phyloP scores from a whole-genome alignment of 1,139 yeast species.

The Meyerozyma athensensis region DNA sequence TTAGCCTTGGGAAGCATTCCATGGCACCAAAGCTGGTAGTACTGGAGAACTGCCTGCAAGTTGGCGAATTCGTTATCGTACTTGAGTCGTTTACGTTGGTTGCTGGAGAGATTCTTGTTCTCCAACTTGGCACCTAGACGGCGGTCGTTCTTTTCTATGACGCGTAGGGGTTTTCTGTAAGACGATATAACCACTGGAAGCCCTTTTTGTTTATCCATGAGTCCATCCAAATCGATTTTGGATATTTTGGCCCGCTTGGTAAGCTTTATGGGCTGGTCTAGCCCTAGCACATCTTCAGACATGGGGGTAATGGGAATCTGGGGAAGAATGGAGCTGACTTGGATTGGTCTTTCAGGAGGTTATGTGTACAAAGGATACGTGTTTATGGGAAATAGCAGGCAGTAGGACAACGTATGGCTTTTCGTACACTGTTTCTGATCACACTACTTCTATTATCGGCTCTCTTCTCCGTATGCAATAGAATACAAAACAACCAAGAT shows the following conservation, averaged over 20 bases:
- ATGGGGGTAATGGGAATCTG: neutral
- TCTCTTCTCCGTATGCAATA: too few relatives aligned
- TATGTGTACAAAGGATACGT: too few relatives aligned
- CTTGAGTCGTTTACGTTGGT: slow-evolving; percentile 17
- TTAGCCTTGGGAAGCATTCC: slow-evolving; percentile 73
- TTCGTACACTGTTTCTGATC: too few relatives aligned
- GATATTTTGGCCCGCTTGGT: slow-evolving; percentile 31
- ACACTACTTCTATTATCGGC: too few relatives aligned
- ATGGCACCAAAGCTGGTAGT: slow-evolving; percentile 86
- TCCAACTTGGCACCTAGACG: slow-evolving; percentile 17
- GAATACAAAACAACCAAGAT: too few relatives aligned
- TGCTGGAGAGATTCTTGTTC: slow-evolving; percentile 5
- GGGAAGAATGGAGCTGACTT: too few relatives aligned
- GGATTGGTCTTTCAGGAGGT: too few relatives aligned
- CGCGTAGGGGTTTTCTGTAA: slow-evolving; percentile 27
- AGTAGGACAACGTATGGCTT: too few relatives aligned
- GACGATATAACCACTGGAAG: slow-evolving; percentile 42
- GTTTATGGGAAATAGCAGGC: too few relatives aligned
- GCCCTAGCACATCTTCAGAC: slow-evolving; percentile 31
- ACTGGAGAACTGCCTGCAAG: slow-evolving; percentile 46
- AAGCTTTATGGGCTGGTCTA: slow-evolving; percentile 37
- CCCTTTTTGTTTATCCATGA: slow-evolving; percentile 43
- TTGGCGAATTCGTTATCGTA: slow-evolving; percentile 40
- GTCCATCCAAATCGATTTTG: slow-evolving; percentile 46
- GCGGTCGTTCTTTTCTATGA: slow-evolving; percentile 27